Evolutionary conservation across 1,139 yeast species (phyloP).

Genomic region (Suhomyces bokatorum): DNA sequence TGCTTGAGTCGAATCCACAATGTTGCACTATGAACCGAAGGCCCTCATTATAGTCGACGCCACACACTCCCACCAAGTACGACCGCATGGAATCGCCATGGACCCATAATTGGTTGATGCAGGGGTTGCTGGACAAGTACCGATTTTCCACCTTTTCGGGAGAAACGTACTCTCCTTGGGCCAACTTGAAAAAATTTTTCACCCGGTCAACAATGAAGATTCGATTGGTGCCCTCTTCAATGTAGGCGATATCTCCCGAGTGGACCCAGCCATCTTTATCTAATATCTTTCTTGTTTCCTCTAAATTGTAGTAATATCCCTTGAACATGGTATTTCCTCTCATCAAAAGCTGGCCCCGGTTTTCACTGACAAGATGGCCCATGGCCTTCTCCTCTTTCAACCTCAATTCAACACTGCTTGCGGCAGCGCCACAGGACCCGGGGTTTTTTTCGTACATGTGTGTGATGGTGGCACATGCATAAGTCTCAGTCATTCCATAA

Average conservation of each 20-base stretch:
- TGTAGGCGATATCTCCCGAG: conserved; percentile 43
- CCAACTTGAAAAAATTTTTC: conserved; percentile 45
- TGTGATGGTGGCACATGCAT: conserved; percentile 18
- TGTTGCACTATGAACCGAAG: conserved; percentile 23
- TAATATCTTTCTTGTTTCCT: conserved; percentile 52
- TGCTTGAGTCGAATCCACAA: conserved; percentile 15
- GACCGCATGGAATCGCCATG: conserved; percentile 67
- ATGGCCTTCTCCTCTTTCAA: conserved; percentile 60
- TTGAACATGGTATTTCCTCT: conserved; percentile 68
- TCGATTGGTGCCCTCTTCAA: conserved; percentile 26
- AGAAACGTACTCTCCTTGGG: conserved; percentile 48
- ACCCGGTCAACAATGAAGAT: conserved; percentile 43
- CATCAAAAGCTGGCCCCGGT: conserved; percentile 55
- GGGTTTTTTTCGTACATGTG: conserved; percentile 18
- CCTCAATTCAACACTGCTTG: conserved; percentile 7
- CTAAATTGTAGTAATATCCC: conserved; percentile 59
- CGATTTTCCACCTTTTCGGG: conserved; percentile 45
- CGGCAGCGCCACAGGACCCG: conserved; percentile 20
- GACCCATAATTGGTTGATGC: conserved; percentile 36
- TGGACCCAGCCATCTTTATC: conserved; percentile 59
- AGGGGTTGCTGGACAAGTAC: conserved; percentile 36
- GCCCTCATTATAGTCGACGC: conserved; percentile 40
- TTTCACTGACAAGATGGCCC: conserved; percentile 51
- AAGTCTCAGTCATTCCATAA: conserved; percentile 24
- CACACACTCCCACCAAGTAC: conserved; percentile 56